Percentiles rank a stretch among this genome's conserved stretches.
Evolutionary conservation across 768 basidiomycete species (phyloP).

Genomic region (Suillus tomentosus): DNA sequence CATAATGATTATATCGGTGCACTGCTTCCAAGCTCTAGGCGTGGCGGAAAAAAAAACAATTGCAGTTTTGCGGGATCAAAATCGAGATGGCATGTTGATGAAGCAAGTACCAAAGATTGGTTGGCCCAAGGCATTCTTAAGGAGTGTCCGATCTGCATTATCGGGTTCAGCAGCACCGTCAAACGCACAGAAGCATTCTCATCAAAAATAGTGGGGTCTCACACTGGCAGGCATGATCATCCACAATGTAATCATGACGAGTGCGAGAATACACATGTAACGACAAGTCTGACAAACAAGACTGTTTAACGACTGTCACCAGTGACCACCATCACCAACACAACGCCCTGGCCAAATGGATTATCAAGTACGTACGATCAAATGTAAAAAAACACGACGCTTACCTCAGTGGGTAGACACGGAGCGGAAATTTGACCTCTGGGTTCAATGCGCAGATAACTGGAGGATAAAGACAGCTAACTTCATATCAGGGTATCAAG

Average conservation of each 20-base stretch:
- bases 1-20: not conserved
- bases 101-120: not conserved
- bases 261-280: constrained; percentile 5
- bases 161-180: not conserved
- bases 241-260: constrained; percentile 5
- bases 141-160: not conserved
- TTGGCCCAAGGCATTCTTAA: not conserved
- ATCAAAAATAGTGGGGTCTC: not conserved
- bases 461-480: constrained; percentile 8
- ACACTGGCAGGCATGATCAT: not conserved
- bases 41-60: not conserved
- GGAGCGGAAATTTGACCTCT: not conserved
- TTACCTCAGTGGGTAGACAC: constrained; percentile 16
- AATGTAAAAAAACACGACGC: constrained; percentile 1
- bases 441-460: constrained; percentile 2
- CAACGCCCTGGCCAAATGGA: not conserved
- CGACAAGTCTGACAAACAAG: constrained; percentile 3
- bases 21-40: not conserved
- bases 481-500: not conserved
- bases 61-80: not conserved
- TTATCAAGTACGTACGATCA: constrained; percentile 5
- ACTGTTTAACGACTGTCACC: not conserved
- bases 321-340: not conserved
- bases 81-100: not conserved
- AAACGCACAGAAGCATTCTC: not conserved